Base-by-base conservation (phyloP, 2,329 filamentous ascomycete species). In the Xylariaceae sp. region DNA sequence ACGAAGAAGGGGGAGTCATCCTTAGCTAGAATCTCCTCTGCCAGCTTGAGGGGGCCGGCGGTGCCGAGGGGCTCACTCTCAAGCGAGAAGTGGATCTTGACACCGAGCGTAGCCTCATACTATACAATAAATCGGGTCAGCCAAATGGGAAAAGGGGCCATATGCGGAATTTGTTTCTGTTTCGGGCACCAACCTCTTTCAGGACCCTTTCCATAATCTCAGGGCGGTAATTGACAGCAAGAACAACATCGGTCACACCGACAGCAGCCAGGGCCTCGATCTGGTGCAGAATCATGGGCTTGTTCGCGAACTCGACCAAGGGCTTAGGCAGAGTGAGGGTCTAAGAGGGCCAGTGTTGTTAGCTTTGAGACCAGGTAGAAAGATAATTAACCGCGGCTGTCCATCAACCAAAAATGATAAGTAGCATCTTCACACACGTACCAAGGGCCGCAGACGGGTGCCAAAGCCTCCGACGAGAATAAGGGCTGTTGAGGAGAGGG, bases 391-490 rank as follows among this genome's bases (percentile, higher is more conserved):
- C n/a, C n/a, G n/a, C n/a, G n/a, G 9, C 32, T 37, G 9, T 9
- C 9, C 9, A 4, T 4, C 9, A 14, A 10, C 12, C 32, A 10
- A 37, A 37, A 37, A 7, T 10, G 12, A 12, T 4, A 37, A 16
- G 12, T 12, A 10, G 32, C 32, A 37, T 37, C 5, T 3, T 37
- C 14, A 46, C 21, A 20, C 37, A 80, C 88, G 74, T 88, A 96
- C 91, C 73, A 98, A 86, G 82, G 93, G 93, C 74, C 93, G 90
- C 72, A 99, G 89, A 79, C 93, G 93, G 77, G 93, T 99, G 80
- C 93, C 93, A 78, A 97, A 99, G 77, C 93, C 95, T 81, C 95
- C 95, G 78, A 98, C 95, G 74, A 98, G 93, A 89, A 96, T 97
- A 74, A 97, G 89, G 80, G 93, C 92, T 97, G 72, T 60, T 65